A percentile compares a stretch with the other conserved stretches of the same genome.
Evolutionary conservation across 2,329 filamentous ascomycete genomes (phyloP).

Genomic region (Penicillium olsonii): DNA sequence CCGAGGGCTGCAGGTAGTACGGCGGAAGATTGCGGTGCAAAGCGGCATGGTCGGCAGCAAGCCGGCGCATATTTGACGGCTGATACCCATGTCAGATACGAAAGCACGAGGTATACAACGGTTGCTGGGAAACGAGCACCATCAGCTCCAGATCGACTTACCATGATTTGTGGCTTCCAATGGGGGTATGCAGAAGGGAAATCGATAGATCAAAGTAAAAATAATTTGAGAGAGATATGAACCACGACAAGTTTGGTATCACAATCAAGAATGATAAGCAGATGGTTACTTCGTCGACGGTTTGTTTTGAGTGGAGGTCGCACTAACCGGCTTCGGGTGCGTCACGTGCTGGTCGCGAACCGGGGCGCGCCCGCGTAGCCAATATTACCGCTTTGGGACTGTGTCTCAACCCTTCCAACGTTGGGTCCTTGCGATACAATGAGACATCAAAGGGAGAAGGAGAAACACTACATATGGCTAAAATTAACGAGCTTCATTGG

Average conservation of each 20-base stretch:
- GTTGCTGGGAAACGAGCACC: slow-evolving; percentile 6
- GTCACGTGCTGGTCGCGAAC: slow-evolving; percentile 17
- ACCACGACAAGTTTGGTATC: neutral
- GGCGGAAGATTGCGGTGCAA: slow-evolving; percentile 60
- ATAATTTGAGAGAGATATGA: neutral
- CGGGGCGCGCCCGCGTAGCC: slow-evolving; percentile 15
- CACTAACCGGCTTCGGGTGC: slow-evolving; percentile 20
- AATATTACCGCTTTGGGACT: slow-evolving; percentile 21
- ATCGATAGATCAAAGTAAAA: neutral
- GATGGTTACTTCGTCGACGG: slow-evolving; percentile 26
- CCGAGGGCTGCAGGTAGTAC: slow-evolving; percentile 60
- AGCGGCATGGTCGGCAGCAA: slow-evolving; percentile 61
- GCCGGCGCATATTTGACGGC: slow-evolving; percentile 53
- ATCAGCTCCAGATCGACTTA: slow-evolving; percentile 12
- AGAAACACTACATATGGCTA: neutral
- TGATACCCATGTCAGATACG: slow-evolving; percentile 19
- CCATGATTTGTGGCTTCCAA: slow-evolving; percentile 15
- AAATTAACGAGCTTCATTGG: too few species aligned
- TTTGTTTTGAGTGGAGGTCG: slow-evolving; percentile 16
- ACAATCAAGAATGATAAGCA: slow-evolving; percentile 13
- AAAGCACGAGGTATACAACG: neutral
- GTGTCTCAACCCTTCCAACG: neutral
- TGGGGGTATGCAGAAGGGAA: neutral
- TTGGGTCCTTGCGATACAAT: neutral
- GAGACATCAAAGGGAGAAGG: neutral